These are phyloP conservation scores for Comarum palustre DNA, from an alignment of 306 rosid genomes.

Conservation along the genomic window DNA sequence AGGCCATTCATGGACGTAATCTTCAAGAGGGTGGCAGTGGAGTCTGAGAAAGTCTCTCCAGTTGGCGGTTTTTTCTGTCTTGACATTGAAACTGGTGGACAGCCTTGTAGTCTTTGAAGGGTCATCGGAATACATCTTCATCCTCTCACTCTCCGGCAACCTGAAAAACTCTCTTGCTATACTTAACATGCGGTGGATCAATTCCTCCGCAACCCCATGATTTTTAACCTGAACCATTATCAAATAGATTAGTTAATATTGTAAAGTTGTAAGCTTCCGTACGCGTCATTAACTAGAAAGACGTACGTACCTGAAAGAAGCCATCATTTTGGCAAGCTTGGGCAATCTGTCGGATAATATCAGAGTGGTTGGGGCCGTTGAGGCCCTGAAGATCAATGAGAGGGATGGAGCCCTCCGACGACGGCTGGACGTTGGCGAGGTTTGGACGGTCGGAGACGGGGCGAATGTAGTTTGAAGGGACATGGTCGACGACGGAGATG, in stretches of 20 bases:
- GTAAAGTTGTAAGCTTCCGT: background rate
- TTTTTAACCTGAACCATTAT: conserved; percentile 34
- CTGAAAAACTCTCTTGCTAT: conserved; percentile 39
- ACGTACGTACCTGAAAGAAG: conserved; percentile 38
- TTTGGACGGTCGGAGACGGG: conserved; percentile 47
- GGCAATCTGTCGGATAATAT: conserved; percentile 35
- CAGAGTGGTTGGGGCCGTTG: conserved; percentile 34
- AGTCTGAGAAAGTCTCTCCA: conserved; percentile 57
- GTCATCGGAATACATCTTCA: conserved; percentile 52
- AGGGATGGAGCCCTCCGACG: conserved; percentile 28
- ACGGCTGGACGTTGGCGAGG: conserved; percentile 14
- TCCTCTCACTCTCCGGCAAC: conserved; percentile 44
- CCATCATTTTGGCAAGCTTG: conserved; percentile 39
- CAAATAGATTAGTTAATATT: background rate
- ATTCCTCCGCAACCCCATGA: conserved; percentile 38
- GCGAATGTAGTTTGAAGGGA: conserved; percentile 42
- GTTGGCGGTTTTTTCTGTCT: conserved; percentile 41
- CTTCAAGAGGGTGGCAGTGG: conserved; percentile 45
- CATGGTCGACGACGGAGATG: conserved; percentile 18
- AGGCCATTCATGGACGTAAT: conserved; percentile 47
- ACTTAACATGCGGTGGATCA: conserved; percentile 11
- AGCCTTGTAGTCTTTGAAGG: conserved; percentile 47
- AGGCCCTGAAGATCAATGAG: conserved; percentile 43
- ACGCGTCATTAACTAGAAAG: background rate
- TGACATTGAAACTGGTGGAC: conserved; percentile 50